These are phyloP conservation scores for Lactarius indigo DNA, from an alignment of 768 basidiomycete genomes.

Conservation along the genomic window DNA sequence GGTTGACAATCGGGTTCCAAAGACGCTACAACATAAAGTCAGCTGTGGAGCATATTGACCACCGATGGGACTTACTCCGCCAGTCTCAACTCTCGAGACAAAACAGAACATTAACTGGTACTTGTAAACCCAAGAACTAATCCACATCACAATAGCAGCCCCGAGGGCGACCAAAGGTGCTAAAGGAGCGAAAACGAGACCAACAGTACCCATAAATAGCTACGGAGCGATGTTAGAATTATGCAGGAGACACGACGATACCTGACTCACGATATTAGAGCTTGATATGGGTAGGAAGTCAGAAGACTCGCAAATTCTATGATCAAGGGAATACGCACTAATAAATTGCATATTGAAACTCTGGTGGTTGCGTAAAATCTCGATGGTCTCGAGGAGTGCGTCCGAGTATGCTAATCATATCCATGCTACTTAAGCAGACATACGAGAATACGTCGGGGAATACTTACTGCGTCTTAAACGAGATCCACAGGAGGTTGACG, in stretches of 20 bases:
- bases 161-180: slow-evolving; percentile 87
- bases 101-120: slow-evolving; percentile 97
- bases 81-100: slow-evolving; percentile 84
- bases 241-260: slow-evolving; percentile 17
- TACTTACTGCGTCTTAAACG: slow-evolving; percentile 75
- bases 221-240: slow-evolving; percentile 30
- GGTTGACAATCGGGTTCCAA: slow-evolving; percentile 93
- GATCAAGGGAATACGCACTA: slow-evolving; percentile 50
- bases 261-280: slow-evolving; percentile 52
- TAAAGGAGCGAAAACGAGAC: slow-evolving; percentile 88
- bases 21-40: slow-evolving; percentile 52
- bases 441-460: not conserved
- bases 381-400: slow-evolving; percentile 87
- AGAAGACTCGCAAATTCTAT: not conserved
- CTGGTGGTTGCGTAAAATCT: slow-evolving; percentile 86
- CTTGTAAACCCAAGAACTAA: slow-evolving; percentile 86
- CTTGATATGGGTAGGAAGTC: slow-evolving; percentile 30
- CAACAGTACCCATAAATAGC: slow-evolving; percentile 92
- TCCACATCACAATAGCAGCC: slow-evolving; percentile 83
- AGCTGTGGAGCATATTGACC: not conserved
- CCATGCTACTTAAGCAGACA: slow-evolving; percentile 12
- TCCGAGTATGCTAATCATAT: slow-evolving; percentile 59
- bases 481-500: slow-evolving; percentile 81
- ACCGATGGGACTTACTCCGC: slow-evolving; percentile 61
- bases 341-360: slow-evolving; percentile 84